Evolutionary conservation across 2,329 filamentous ascomycete genomes (phyloP).

Genomic region (Pestalotiopsis sp.): DNA sequence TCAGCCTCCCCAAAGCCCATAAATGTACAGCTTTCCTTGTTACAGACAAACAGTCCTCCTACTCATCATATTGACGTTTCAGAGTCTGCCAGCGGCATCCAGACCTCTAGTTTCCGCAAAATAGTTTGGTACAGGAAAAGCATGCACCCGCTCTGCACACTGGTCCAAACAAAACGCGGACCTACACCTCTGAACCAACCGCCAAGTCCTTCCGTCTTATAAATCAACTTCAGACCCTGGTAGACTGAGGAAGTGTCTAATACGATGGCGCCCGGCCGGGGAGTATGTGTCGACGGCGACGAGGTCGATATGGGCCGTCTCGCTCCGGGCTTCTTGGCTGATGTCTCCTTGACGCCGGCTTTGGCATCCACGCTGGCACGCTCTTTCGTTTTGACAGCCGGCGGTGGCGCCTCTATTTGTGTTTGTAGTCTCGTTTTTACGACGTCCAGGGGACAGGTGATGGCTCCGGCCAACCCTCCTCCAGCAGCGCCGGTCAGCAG

Average conservation of each 20-base stretch:
- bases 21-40: neutral
- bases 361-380: conserved; percentile 26
- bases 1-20: conserved; percentile 2
- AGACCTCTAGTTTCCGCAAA: conserved; percentile 72
- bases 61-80: conserved; percentile 27
- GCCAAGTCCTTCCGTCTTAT: conserved; percentile 81
- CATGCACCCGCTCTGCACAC: conserved; percentile 96
- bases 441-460: conserved; percentile 95
- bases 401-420: conserved; percentile 62
- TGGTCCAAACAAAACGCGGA: conserved; percentile 93
- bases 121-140: conserved; percentile 92
- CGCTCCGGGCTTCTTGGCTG: conserved; percentile 28
- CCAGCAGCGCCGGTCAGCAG: conserved; percentile 87
- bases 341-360: conserved; percentile 23
- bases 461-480: conserved; percentile 88
- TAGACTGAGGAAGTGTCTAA: conserved; percentile 90
- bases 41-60: neutral
- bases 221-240: conserved; percentile 83
- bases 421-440: conserved; percentile 94
- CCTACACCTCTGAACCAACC: conserved; percentile 97
- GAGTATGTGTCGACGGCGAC: conserved; percentile 81
- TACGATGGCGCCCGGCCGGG: conserved; percentile 75
- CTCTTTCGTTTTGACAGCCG: conserved; percentile 27
- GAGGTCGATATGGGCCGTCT: conserved; percentile 83
- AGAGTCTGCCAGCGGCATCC: conserved; percentile 38